These are phyloP conservation scores for Coemansia umbellata DNA, from an alignment of 192 early-diverging fungal species.

Conservation along the genomic window DNA sequence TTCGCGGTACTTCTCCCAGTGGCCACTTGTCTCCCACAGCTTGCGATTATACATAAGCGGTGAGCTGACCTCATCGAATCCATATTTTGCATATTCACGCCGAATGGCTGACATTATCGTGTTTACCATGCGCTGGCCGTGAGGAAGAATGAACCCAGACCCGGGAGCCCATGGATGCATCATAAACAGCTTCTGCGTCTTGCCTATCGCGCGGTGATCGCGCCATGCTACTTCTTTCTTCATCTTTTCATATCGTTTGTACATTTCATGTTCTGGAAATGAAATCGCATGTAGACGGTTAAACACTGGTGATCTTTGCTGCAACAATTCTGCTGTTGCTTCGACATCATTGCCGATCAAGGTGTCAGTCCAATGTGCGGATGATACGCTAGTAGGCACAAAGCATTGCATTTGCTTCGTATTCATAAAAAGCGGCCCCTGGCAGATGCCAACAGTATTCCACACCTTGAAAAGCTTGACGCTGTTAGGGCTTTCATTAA, in stretches of 20 bases:
- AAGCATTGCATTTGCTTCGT: conserved; percentile 58
- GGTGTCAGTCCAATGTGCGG: conserved; percentile 58
- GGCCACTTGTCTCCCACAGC: conserved; percentile 89
- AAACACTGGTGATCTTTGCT: conserved; percentile 53
- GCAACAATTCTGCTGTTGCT: neutral
- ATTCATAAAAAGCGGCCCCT: conserved; percentile 72
- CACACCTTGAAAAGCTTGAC: conserved; percentile 69
- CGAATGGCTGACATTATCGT: conserved; percentile 71
- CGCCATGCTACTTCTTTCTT: conserved; percentile 54
- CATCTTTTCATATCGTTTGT: conserved; percentile 54
- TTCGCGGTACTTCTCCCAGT: conserved; percentile 95
- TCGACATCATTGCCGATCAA: neutral
- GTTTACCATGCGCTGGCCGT: conserved; percentile 78
- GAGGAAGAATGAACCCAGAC: conserved; percentile 72
- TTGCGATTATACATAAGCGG: conserved; percentile 90
- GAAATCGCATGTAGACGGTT: conserved; percentile 73
- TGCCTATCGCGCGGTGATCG: conserved; percentile 68
- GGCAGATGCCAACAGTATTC: conserved; percentile 72
- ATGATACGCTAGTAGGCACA: conserved; percentile 55
- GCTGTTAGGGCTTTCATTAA: conserved; percentile 5
- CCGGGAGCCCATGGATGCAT: conserved; percentile 66
- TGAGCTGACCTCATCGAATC: conserved; percentile 86
- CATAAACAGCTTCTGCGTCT: conserved; percentile 67
- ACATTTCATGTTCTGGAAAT: conserved; percentile 54
- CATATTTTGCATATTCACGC: conserved; percentile 68